These are phyloP conservation scores for Phytophthora tentaculata DNA, from an alignment of 352 stramenopile species.

Conservation along the genomic window DNA sequence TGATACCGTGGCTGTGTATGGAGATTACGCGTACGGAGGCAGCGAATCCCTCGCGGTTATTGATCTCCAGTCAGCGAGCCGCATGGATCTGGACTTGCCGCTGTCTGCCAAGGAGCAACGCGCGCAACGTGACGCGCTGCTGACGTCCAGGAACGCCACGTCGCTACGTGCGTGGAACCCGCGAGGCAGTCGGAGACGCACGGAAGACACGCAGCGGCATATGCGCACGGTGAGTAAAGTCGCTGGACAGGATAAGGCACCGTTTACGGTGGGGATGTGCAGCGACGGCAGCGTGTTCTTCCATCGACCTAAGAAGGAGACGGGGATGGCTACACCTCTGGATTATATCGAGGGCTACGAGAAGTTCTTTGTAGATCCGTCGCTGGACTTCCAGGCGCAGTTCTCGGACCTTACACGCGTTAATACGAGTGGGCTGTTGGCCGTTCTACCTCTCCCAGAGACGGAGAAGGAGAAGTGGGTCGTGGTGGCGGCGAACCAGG, in stretches of 20 bases:
- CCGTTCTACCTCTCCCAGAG: constrained; percentile 62
- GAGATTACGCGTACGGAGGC: constrained; percentile 78
- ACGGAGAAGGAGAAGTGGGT: constrained; percentile 77
- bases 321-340: constrained; percentile 68
- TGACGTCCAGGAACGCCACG: constrained; percentile 38
- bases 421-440: constrained; percentile 71
- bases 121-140: constrained; percentile 41
- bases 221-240: constrained; percentile 82
- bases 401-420: constrained; percentile 83
- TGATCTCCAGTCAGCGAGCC: constrained; percentile 56
- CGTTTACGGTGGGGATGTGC: constrained; percentile 84
- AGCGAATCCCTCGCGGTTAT: constrained; percentile 71
- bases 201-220: constrained; percentile 59
- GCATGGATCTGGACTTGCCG: constrained; percentile 78
- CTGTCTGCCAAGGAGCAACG: constrained; percentile 69
- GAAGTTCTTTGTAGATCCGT: constrained; percentile 82
- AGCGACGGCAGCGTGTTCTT: constrained; percentile 86
- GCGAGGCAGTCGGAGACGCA: constrained; percentile 46
- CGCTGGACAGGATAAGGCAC: constrained; percentile 56
- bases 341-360: constrained; percentile 86
- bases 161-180: constrained; percentile 54
- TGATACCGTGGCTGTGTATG: constrained; percentile 70
- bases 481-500: constrained; percentile 75
- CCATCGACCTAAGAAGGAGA: constrained; percentile 55
- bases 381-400: constrained; percentile 70